A percentile compares a stretch with the other conserved stretches of the same genome.
Conservation (phyloP, 306 rosid genomes). For the Cicer judaicum region DNA sequence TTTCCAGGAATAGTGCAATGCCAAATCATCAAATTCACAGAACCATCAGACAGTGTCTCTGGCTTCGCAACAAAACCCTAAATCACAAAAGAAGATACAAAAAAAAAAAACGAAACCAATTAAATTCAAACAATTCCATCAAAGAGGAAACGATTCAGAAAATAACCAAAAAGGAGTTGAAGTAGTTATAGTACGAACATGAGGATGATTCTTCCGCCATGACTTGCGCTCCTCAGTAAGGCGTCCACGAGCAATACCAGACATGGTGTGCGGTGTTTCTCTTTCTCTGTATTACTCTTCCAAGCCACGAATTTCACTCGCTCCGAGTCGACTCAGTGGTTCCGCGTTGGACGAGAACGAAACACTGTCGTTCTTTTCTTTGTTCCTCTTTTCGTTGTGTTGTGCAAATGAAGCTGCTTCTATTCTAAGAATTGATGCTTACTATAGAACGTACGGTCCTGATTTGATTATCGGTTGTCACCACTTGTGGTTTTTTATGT, state of each 20-base stretch:
- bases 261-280: slow-evolving; percentile 38
- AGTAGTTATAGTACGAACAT: slow-evolving; percentile 58
- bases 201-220: slow-evolving; percentile 96
- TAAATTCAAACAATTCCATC: neutral
- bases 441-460: slow-evolving; percentile 47
- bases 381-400: neutral
- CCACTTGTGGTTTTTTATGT: too few species aligned
- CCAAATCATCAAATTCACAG: slow-evolving; percentile 93
- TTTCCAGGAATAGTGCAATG: slow-evolving; percentile 97
- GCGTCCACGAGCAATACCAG: slow-evolving; percentile 93
- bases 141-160: neutral
- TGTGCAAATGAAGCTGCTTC: neutral
- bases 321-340: too few species aligned
- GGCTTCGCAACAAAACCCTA: slow-evolving; percentile 99
- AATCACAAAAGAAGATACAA: slow-evolving; percentile 8
- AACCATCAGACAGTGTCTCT: slow-evolving; percentile 76
- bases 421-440: neutral
- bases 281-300: slow-evolving; percentile 49
- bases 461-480: slow-evolving; percentile 30
- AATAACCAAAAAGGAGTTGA: neutral
- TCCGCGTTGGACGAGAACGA: too few species aligned
- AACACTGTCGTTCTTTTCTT: neutral
- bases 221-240: slow-evolving; percentile 91
- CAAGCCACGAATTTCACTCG: slow-evolving; percentile 30
- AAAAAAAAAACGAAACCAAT: neutral